A percentile compares a stretch with the other conserved stretches of the same genome.
Evolutionary conservation across 2,329 filamentous ascomycete genomes (phyloP).

Genomic region (Coleophoma cylindrospora): DNA sequence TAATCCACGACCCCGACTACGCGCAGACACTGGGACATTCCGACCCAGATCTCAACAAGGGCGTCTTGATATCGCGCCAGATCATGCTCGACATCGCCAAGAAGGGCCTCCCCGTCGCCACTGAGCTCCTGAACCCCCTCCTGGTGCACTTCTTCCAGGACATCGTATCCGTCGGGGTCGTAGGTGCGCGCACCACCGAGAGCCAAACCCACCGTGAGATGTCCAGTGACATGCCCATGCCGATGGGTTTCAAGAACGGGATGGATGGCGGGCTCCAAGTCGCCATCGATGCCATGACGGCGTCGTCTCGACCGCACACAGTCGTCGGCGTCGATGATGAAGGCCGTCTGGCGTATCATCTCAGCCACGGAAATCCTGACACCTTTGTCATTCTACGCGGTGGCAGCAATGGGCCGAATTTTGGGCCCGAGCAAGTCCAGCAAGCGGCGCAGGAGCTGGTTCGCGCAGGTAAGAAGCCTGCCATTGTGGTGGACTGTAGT

Average conservation of each 20-base stretch:
- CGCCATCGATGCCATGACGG: slow-evolving; percentile 92
- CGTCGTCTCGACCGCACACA: slow-evolving; percentile 80
- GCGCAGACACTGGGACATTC: slow-evolving; percentile 70
- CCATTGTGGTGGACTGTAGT: slow-evolving; percentile 98
- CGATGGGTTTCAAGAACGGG: slow-evolving; percentile 99
- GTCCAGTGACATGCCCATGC: slow-evolving; percentile 91
- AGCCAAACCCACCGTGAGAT: slow-evolving; percentile 95
- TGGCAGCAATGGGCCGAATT: slow-evolving; percentile 90
- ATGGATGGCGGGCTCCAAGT: slow-evolving; percentile 89
- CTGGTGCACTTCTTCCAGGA: slow-evolving; percentile 97
- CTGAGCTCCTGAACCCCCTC: slow-evolving; percentile 98
- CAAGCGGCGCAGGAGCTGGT: slow-evolving; percentile 70
- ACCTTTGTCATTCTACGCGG: slow-evolving; percentile 95
- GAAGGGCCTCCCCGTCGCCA: slow-evolving; percentile 88
- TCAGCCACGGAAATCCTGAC: slow-evolving; percentile 90
- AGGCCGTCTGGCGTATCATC: slow-evolving; percentile 88
- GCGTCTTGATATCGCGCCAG: slow-evolving; percentile 83
- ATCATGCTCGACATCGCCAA: slow-evolving; percentile 87
- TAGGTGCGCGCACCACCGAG: slow-evolving; percentile 94
- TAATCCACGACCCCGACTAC: slow-evolving; percentile 99
- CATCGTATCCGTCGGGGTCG: slow-evolving; percentile 89
- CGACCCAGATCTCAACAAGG: slow-evolving; percentile 84
- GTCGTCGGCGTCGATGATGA: slow-evolving; percentile 99
- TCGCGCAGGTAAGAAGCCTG: slow-evolving; percentile 79
- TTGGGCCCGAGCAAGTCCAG: slow-evolving; percentile 78